Evolutionary conservation across 345 rosid genomes (phyloP), one percentile per base, ranked within the genome.

Genomic region (Draba incana): DNA sequence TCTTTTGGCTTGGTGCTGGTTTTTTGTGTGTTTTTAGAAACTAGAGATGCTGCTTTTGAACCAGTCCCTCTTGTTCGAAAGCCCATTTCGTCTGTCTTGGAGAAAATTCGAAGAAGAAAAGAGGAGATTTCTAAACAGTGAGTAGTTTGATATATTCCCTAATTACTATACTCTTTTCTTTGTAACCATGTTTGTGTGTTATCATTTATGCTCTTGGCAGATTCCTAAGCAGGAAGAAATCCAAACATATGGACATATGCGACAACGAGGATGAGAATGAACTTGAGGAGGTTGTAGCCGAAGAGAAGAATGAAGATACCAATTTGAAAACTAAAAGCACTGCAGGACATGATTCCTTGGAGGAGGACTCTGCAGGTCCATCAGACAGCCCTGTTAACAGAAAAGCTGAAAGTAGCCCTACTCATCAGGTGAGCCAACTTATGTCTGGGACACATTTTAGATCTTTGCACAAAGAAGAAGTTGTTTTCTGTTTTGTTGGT

Each of bases 31-130:
- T 64, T 20, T 7, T 9, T 64, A 93, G 98, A 90, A 78, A 84
- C 92, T 8, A 66, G 87, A 71, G 91, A 88, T 64, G 91, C 91
- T 15, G 77, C 96, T 1, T 93, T 93, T 84, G 79, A 78, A 61
- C 90, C 94, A 1, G 75, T 65, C 20, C 89, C 94, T 23, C 33
- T 82, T 44, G 86, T 90, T 61, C 82, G 82, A 16, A 90, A 85
- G 78, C 88, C 96, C 0, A 84, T 93, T 71, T 88, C 97, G 45
- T 83, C 90, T 7, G 74, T 93, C 69, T 61, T 93, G 79, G 96
- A 90, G 81, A 93, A 88, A 80, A 90, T 93, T 63, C 74, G 98
- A 10, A 66, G 70, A 65, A 87, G 98, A 69, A 93, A 83, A 82
- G 85, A 79, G 64, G 97, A 88, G 80, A 75, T 90, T 70, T 80